Evolutionary conservation across 2,329 filamentous ascomycete species (phyloP), one percentile per base, ranked within the genome.

Genomic region (Exophiala sp.): DNA sequence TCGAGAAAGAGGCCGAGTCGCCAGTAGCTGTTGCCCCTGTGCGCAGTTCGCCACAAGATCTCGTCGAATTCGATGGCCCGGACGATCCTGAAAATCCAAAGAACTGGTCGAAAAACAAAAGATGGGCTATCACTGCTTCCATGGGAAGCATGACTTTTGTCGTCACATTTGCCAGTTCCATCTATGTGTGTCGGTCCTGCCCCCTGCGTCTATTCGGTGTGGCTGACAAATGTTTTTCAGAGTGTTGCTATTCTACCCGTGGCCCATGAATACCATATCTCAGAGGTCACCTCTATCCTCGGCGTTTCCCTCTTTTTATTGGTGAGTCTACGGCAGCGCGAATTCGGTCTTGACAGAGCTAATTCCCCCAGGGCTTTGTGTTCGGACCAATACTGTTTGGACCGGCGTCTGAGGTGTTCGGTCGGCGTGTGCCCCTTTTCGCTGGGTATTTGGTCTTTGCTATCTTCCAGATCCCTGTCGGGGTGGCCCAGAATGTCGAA

Each of bases 381-480:
- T 48, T 70, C 21, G 69, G 68, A 1, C 68, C 68, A 9, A 54
- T 68, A 16, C 49, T 73, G 4, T 74, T 68, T 60, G 71, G 69
- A 1, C 72, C 72, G 1, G 56, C 70, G 3, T 73, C 70, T 14
- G 73, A 76, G 53, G 50, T 76, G 1, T 77, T 73, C 51, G 78
- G 78, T 0, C 70, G 78, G 3, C 70, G 66, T 44, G 56, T 61
- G 2, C 75, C 75, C 1, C 62, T 80, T 3, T 73, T 78, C 62
- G 57, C 70, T 16, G 76, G 74, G 0, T 74, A 74, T 55, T 58
- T 67, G 10, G 50, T 70, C 14, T 77, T 79, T 48, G 68, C 69
- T 1, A 71, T 80, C 37, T 79, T 80, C 52, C 73, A 79, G 48
- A 75, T 81, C 42, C 73, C 75, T 0, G 73, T 78, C 10, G 77